Conservation (phyloP, 192 early-diverging fungal species). For the Mortierella claussenii region DNA sequence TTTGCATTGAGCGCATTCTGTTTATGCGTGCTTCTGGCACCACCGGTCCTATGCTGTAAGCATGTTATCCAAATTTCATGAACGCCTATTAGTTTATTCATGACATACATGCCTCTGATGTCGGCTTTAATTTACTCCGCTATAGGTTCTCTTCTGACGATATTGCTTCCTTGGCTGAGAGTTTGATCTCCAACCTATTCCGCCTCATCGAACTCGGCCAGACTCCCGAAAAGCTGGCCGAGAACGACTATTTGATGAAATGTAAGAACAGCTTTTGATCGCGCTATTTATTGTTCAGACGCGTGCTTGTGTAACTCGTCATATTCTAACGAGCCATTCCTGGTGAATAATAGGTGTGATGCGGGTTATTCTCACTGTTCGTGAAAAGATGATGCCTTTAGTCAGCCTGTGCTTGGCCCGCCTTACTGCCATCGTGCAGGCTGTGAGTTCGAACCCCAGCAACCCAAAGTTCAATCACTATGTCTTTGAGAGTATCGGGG, state of each 20-base stretch:
- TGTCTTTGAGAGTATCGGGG: conserved; percentile 92
- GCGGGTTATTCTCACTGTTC: conserved; percentile 84
- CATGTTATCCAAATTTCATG: conserved; percentile 6
- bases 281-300: no score
- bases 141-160: conserved; percentile 74
- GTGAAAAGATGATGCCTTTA: conserved; percentile 76
- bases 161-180: conserved; percentile 73
- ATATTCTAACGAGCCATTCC: no score
- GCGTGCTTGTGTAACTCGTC: no score
- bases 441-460: conserved; percentile 93
- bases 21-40: conserved; percentile 69
- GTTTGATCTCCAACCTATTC: conserved; percentile 80
- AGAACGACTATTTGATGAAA: conserved; percentile 98
- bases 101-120: neutral
- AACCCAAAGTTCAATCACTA: conserved; percentile 99
- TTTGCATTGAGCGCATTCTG: conserved; percentile 91
- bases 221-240: conserved; percentile 92
- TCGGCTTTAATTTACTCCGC: neutral
- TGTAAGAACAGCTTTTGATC: conserved; percentile 55
- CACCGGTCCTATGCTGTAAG: conserved; percentile 64
- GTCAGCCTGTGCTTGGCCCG: conserved; percentile 78
- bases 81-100: neutral
- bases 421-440: conserved; percentile 80
- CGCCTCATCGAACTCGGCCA: conserved; percentile 77
- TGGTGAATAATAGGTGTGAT: conserved; percentile 81